Evolutionary conservation across 805 yeast genomes (phyloP).

Genomic region (Ogataea henricii): DNA sequence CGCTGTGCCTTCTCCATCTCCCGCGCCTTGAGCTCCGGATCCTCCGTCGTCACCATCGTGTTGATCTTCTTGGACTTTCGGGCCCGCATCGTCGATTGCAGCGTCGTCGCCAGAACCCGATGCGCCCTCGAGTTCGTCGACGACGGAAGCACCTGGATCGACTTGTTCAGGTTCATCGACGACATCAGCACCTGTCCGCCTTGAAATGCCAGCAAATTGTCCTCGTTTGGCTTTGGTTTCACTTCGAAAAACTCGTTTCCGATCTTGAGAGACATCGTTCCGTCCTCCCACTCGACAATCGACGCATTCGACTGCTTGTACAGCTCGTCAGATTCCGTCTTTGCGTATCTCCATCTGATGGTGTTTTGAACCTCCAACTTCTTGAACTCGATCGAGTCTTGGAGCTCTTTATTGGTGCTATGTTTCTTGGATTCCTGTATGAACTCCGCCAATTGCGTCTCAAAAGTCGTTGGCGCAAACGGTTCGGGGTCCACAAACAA

Average conservation of each 20-base stretch:
- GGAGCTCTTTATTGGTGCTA: constrained; percentile 50
- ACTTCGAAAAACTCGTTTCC: constrained; percentile 90
- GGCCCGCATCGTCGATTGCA: constrained; percentile 48
- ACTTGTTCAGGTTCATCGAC: constrained; percentile 61
- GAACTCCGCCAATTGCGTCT: constrained; percentile 51
- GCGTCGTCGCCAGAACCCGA: constrained; percentile 71
- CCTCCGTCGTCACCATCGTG: constrained; percentile 54
- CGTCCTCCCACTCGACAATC: constrained; percentile 93
- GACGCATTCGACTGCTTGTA: constrained; percentile 87
- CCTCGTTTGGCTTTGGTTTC: constrained; percentile 60
- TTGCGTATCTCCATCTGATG: constrained; percentile 90
- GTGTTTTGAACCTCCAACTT: constrained; percentile 54
- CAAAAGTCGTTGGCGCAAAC: constrained; percentile 65
- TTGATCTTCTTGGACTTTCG: constrained; percentile 50
- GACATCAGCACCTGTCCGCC: constrained; percentile 71
- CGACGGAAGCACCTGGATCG: constrained; percentile 81
- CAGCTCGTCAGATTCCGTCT: constrained; percentile 68
- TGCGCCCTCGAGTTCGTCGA: constrained; percentile 88
- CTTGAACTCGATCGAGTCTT: constrained; percentile 45
- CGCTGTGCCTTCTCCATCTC: constrained; percentile 67
- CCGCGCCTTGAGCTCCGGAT: constrained; percentile 70
- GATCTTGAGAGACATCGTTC: constrained; percentile 77
- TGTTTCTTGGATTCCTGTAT: constrained; percentile 39
- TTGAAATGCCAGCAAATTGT: constrained; percentile 73
- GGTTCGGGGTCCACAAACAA: constrained; percentile 82